Evolutionary conservation across 2,329 filamentous ascomycete genomes (phyloP), one percentile per base, ranked within the genome.

Genomic region (Epichloe coenophiala): DNA sequence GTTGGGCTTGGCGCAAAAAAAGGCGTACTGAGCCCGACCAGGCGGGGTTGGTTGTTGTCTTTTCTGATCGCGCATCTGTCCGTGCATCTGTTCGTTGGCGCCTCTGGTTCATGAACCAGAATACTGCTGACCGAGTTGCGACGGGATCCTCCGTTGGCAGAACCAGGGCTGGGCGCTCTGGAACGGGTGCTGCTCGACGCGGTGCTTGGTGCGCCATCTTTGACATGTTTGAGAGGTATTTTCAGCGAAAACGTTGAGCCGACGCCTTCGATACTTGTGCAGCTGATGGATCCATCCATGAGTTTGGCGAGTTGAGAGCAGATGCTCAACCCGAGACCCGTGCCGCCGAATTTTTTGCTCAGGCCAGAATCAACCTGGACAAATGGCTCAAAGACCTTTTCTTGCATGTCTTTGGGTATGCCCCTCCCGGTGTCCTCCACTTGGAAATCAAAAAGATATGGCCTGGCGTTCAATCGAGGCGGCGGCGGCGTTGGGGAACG

Each of bases 351-450:
- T 61, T 93, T 93, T 65, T 88, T 94, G 70, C 86, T 94, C 15
- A 96, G 69, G 1, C 88, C 86, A 1, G 93, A 70, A 61, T 95
- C 89, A n/a, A 86, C 90, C 65, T 96, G 90, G 0, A 95, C 86
- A 61, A 96, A 96, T 0, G 90, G 90, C 64, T 95, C 90, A 62
- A 96, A 96, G 9, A 96, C 88, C 57, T 83, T 83, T 51, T 86
- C 74, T 58, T 89, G 88, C 65, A 94, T 78, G 55, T 84, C 71
- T 6, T 82, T 77, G 0, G 88, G 80, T 51, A 95, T 95, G 31
- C 90, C 90, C 0, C 88, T 89, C 0, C 90, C 90, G 0, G 83
- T 91, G 57, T 96, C 90, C 61, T 88, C 77, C 1, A 95, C 88
- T 62, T 94, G 86, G 54, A 95, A 95, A 60, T 94, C 86, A 58